These are phyloP conservation scores for Starmerella geochares DNA, from an alignment of 805 yeast genomes.

Conservation along the genomic window DNA sequence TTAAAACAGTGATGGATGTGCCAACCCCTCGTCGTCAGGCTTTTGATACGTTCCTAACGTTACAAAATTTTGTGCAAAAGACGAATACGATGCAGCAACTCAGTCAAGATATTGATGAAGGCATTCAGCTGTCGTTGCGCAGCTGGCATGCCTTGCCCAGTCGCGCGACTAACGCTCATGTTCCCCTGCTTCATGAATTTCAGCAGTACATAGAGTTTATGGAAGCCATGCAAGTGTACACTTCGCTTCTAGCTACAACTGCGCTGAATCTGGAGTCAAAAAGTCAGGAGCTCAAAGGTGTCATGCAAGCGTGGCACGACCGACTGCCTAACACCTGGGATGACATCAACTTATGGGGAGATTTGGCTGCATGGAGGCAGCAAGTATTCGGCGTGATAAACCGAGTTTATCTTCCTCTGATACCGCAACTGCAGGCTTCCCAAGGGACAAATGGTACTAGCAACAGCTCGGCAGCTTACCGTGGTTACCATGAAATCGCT, in stretches of 20 bases:
- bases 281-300: constrained; percentile 88
- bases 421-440: constrained; percentile 67
- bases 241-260: constrained; percentile 76
- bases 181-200: constrained; percentile 81
- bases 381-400: constrained; percentile 95
- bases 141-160: constrained; percentile 87
- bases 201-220: constrained; percentile 95
- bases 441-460: constrained; percentile 35
- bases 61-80: constrained; percentile 89
- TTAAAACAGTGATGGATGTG: constrained; percentile 93
- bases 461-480: constrained; percentile 84
- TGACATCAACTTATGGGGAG: constrained; percentile 96
- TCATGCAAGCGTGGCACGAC: constrained; percentile 95
- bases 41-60: constrained; percentile 83
- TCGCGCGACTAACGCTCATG: constrained; percentile 62
- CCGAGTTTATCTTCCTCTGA: constrained; percentile 84
- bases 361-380: constrained; percentile 95
- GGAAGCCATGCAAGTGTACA: constrained; percentile 93
- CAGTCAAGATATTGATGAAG: constrained; percentile 84
- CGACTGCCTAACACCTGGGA: constrained; percentile 95
- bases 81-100: constrained; percentile 77
- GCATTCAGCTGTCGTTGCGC: constrained; percentile 80
- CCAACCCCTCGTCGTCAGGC: constrained; percentile 96
- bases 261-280: constrained; percentile 86
- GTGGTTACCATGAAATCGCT: constrained; percentile 97